A percentile compares a stretch with the other conserved stretches of the same genome.
Evolutionary conservation across 306 rosid genomes (phyloP).

Genomic region (Echinosophora koreensis): DNA sequence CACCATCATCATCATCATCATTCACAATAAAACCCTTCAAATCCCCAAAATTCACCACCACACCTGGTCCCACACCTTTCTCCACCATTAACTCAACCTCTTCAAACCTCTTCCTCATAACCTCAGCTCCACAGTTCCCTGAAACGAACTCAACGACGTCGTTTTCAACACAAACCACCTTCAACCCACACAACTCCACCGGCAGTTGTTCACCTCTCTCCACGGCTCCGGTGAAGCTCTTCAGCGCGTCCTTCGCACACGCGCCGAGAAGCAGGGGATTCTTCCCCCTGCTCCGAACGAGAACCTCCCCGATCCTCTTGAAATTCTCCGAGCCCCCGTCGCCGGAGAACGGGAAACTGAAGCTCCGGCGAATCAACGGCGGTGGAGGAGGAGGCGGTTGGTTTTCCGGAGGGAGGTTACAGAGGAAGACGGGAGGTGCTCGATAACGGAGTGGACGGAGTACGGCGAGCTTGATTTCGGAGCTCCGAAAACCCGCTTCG

Average conservation of each 20-base stretch:
- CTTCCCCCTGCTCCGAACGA: slow-evolving; percentile 61
- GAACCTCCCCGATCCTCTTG: slow-evolving; percentile 77
- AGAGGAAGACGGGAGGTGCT: slow-evolving; percentile 76
- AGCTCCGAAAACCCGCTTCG: slow-evolving; percentile 97
- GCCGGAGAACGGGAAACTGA: slow-evolving; percentile 57
- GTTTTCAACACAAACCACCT: slow-evolving; percentile 58
- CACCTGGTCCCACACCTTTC: slow-evolving; percentile 68
- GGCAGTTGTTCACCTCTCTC: slow-evolving; percentile 67
- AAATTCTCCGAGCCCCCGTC: slow-evolving; percentile 52
- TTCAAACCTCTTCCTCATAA: slow-evolving; percentile 44
- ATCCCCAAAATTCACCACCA: slow-evolving; percentile 80
- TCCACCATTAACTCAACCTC: slow-evolving; percentile 57
- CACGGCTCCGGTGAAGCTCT: slow-evolving; percentile 56
- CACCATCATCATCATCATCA: slow-evolving; percentile 16
- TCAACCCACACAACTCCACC: slow-evolving; percentile 60
- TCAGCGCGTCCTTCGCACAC: slow-evolving; percentile 68
- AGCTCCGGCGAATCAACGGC: slow-evolving; percentile 44
- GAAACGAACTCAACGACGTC: slow-evolving; percentile 52
- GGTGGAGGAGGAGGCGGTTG: background rate
- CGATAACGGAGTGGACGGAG: slow-evolving; percentile 77
- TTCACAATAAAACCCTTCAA: slow-evolving; percentile 66
- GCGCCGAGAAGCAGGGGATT: slow-evolving; percentile 90
- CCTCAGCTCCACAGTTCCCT: slow-evolving; percentile 51
- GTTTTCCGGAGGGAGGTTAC: slow-evolving; percentile 43
- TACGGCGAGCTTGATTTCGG: slow-evolving; percentile 85